Evolutionary conservation across 1,139 yeast genomes (phyloP).

Genomic region (Yamadazyma taylorii): DNA sequence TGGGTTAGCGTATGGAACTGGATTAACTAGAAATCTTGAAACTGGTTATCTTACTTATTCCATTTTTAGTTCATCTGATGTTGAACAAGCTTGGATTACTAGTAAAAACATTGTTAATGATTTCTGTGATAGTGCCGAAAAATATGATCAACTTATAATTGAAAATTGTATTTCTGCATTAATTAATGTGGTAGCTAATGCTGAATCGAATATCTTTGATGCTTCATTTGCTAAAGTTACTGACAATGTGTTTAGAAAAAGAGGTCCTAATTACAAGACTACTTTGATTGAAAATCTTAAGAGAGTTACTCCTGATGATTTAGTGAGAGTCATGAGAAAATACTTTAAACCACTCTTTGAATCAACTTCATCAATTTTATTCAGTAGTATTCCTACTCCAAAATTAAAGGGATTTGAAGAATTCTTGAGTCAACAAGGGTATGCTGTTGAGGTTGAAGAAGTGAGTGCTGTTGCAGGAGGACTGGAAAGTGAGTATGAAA

Average conservation of each 20-base stretch:
- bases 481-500: conserved; percentile 24
- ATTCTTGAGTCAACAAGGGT: conserved; percentile 57
- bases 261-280: conserved; percentile 65
- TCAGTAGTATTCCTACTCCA: conserved; percentile 73
- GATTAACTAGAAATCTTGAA: conserved; percentile 58
- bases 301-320: conserved; percentile 55
- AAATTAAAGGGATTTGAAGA: conserved; percentile 49
- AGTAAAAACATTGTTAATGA: conserved; percentile 68
- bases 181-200: conserved; percentile 67
- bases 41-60: conserved; percentile 65
- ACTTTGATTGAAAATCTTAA: conserved; percentile 50
- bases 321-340: conserved; percentile 53
- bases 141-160: conserved; percentile 58
- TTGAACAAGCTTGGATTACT: conserved; percentile 65
- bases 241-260: conserved; percentile 63
- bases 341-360: conserved; percentile 67
- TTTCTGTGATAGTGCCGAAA: conserved; percentile 51
- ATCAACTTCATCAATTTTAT: conserved; percentile 54
- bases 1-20: conserved; percentile 92
- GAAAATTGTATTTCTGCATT: conserved; percentile 76
- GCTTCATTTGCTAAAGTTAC: conserved; percentile 68
- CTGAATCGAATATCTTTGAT: conserved; percentile 56
- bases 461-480: conserved; percentile 27
- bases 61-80: conserved; percentile 84
- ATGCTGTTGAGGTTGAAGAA: conserved; percentile 58